Percentiles rank a stretch among this genome's conserved stretches.
Conservation (phyloP, 2,329 filamentous ascomycete genomes). For the Aspergillus sp. region DNA sequence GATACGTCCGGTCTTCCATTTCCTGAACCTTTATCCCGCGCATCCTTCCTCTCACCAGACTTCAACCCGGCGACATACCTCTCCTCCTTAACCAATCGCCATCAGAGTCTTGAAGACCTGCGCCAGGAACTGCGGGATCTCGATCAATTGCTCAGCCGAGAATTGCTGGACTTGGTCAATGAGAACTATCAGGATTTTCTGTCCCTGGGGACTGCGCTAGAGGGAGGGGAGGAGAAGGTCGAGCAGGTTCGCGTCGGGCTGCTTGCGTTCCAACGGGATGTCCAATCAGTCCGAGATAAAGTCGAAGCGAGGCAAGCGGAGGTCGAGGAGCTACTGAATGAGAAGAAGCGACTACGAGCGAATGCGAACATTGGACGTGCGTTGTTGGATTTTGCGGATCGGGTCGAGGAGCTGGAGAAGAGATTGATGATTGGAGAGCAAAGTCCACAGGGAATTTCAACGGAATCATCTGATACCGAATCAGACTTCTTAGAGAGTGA, state of each 20-base stretch:
- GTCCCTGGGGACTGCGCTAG: constrained; percentile 74
- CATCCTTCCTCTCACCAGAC: constrained; percentile 73
- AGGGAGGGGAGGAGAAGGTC: constrained; percentile 85
- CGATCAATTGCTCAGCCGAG: constrained; percentile 74
- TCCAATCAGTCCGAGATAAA: constrained; percentile 68
- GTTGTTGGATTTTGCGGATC: constrained; percentile 46
- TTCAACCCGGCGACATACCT: constrained; percentile 85
- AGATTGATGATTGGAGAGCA: constrained; percentile 65
- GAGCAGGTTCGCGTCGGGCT: constrained; percentile 87
- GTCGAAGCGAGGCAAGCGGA: constrained; percentile 66
- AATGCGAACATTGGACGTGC: constrained; percentile 63
- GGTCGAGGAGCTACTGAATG: constrained; percentile 61
- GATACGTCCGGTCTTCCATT: constrained; percentile 73
- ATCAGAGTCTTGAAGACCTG: constrained; percentile 94
- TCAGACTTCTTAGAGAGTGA: constrained; percentile 35
- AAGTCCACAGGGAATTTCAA: constrained; percentile 12
- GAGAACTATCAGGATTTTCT: constrained; percentile 92
- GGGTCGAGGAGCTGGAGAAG: constrained; percentile 62
- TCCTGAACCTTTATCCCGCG: constrained; percentile 77
- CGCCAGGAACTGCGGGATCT: constrained; percentile 81
- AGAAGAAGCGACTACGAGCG: constrained; percentile 64
- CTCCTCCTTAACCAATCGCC: constrained; percentile 76
- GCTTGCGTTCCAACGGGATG: constrained; percentile 78
- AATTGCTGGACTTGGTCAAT: constrained; percentile 93
- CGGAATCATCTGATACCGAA: constrained; percentile 32